Evolutionary conservation across 352 stramenopile genomes (phyloP).

Genomic region (Pythium periplocum): DNA sequence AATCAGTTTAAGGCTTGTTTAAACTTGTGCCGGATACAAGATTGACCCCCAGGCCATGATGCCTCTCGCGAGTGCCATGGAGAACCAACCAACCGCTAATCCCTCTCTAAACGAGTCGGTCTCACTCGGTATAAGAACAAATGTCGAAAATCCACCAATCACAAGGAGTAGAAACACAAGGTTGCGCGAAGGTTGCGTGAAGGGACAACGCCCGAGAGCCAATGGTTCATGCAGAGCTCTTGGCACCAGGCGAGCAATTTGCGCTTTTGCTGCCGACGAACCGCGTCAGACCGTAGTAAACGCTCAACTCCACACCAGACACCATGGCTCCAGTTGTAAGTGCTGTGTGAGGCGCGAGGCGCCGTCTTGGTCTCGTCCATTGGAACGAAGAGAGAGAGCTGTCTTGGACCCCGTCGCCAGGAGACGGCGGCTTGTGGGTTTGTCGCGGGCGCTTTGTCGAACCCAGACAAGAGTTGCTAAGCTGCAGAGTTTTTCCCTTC

Average conservation of each 20-base stretch:
- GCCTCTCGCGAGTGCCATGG: conserved; percentile 14
- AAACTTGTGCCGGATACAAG: conserved; percentile 87
- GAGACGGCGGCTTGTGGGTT: neutral
- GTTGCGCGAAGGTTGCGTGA: conserved; percentile 8
- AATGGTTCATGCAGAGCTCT: conserved; percentile 13
- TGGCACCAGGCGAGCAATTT: neutral
- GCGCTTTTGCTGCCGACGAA: conserved; percentile 19
- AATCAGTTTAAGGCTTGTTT: conserved; percentile 91
- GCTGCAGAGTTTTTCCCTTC: conserved; percentile 78
- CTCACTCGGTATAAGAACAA: conserved; percentile 11
- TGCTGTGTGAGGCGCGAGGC: conserved; percentile 6
- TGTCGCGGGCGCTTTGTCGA: neutral
- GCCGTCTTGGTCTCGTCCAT: neutral
- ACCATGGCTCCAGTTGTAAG: conserved; percentile 41
- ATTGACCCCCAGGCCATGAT: conserved; percentile 25
- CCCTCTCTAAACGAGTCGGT: conserved; percentile 41
- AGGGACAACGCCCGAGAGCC: conserved; percentile 9
- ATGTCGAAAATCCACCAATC: conserved; percentile 32
- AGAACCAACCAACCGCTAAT: conserved; percentile 35
- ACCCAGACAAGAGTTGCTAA: conserved; percentile 51
- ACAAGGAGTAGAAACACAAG: neutral
- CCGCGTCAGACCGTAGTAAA: conserved; percentile 21
- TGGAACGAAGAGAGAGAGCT: no score
- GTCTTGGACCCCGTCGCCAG: no score
- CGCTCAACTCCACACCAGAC: conserved; percentile 15